A percentile compares a stretch with the other conserved stretches of the same genome.
Conservation (phyloP, 1,139 yeast species). For the Diutina siamensis region DNA sequence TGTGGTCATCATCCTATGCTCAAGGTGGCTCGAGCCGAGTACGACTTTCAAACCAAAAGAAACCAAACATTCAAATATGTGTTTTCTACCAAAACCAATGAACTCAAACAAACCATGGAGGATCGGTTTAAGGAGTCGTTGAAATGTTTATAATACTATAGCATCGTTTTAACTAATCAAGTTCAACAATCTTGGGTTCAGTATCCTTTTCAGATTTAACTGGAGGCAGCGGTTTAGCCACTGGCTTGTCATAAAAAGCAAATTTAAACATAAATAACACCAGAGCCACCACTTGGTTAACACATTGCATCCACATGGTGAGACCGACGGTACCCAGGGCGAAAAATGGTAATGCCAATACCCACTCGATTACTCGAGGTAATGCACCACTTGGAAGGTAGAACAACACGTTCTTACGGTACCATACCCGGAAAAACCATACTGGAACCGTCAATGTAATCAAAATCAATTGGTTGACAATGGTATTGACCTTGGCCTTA, state of each 20-base stretch:
- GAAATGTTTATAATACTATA: neutral
- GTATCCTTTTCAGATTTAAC: neutral
- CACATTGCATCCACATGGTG: slow-evolving; percentile 37
- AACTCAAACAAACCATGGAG: slow-evolving; percentile 17
- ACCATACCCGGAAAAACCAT: slow-evolving; percentile 42
- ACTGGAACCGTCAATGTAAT: slow-evolving; percentile 30
- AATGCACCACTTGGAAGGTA: slow-evolving; percentile 49
- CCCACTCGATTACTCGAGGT: slow-evolving; percentile 47
- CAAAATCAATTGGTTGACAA: slow-evolving; percentile 18
- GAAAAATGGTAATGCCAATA: slow-evolving; percentile 49
- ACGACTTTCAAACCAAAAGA: slow-evolving; percentile 12
- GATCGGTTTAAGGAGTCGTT: slow-evolving; percentile 13
- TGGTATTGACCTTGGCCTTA: slow-evolving; percentile 25
- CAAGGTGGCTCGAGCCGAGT: neutral
- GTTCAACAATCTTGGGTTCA: neutral
- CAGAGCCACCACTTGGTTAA: slow-evolving; percentile 21
- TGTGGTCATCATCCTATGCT: neutral
- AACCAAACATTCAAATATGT: slow-evolving; percentile 16
- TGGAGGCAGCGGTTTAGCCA: slow-evolving; percentile 14
- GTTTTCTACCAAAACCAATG: slow-evolving; percentile 12
- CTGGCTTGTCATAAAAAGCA: slow-evolving; percentile 15
- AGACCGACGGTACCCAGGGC: slow-evolving; percentile 44
- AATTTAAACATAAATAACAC: slow-evolving; percentile 19
- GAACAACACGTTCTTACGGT: slow-evolving; percentile 46
- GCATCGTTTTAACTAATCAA: neutral